phyloP scores from a whole-genome alignment of 345 rosid species.

The Pseudoturritis turrita region DNA sequence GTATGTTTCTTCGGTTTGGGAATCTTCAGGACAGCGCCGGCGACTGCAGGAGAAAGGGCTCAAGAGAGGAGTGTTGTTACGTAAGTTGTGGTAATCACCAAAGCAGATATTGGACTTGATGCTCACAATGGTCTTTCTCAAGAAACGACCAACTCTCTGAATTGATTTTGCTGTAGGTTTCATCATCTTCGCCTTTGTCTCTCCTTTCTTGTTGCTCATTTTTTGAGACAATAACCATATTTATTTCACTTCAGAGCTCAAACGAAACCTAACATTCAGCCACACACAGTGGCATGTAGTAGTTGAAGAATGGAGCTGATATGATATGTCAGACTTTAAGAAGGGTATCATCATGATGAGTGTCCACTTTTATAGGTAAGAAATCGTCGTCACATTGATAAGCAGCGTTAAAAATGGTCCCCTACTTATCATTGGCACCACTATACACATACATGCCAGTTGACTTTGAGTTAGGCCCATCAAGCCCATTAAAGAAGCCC shows the following conservation, averaged over 20 bases:
- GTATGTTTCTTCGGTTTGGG: slow-evolving; percentile 30
- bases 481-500: neutral
- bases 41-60: slow-evolving; percentile 38
- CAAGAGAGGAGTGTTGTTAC: slow-evolving; percentile 39
- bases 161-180: slow-evolving; percentile 44
- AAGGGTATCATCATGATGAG: slow-evolving; percentile 25
- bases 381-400: slow-evolving; percentile 29
- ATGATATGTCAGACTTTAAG: slow-evolving; percentile 23
- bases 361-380: slow-evolving; percentile 26
- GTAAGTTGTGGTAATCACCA: slow-evolving; percentile 41
- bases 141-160: slow-evolving; percentile 47
- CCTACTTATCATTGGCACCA: slow-evolving; percentile 26
- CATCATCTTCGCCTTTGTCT: slow-evolving; percentile 15
- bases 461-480: neutral
- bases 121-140: slow-evolving; percentile 45
- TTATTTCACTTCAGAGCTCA: slow-evolving; percentile 9
- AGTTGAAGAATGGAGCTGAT: slow-evolving; percentile 20
- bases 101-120: slow-evolving; percentile 48
- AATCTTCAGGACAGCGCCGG: slow-evolving; percentile 15
- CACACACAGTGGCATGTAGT: slow-evolving; percentile 21
- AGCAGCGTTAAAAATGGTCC: slow-evolving; percentile 23
- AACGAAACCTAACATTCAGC: slow-evolving; percentile 22
- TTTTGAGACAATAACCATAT: slow-evolving; percentile 9
- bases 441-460: neutral
- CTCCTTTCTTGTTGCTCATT: neutral